A percentile compares a stretch with the other conserved stretches of the same genome.
Evolutionary conservation across 345 rosid genomes (phyloP).

Genomic region (Adansonia digitata): DNA sequence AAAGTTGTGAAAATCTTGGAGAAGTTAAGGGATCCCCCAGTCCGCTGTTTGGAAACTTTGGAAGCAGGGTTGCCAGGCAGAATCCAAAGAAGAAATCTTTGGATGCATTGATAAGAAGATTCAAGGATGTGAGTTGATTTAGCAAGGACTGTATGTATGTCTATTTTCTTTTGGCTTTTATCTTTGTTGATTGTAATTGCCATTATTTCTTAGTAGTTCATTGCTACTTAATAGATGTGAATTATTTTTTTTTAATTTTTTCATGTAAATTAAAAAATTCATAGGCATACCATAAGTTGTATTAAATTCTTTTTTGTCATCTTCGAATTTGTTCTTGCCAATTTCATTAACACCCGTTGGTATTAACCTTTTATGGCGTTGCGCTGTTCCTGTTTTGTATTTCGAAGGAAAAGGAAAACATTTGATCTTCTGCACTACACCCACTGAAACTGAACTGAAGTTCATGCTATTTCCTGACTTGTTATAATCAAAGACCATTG

Average conservation of each 20-base stretch:
- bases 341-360: neutral
- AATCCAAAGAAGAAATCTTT: slow-evolving; percentile 93
- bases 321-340: slow-evolving; percentile 7
- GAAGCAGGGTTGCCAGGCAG: slow-evolving; percentile 76
- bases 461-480: too few relatives aligned
- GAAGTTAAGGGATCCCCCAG: slow-evolving; percentile 89
- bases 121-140: slow-evolving; percentile 74
- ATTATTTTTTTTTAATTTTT: too few relatives aligned
- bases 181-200: slow-evolving; percentile 30
- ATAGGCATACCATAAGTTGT: slow-evolving; percentile 16
- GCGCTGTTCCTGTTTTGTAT: neutral
- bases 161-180: slow-evolving; percentile 16
- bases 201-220: slow-evolving; percentile 27
- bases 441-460: too few relatives aligned
- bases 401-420: neutral
- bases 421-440: neutral
- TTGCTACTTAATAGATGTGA: slow-evolving; percentile 9
- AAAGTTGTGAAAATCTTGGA: slow-evolving; percentile 75
- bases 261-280: slow-evolving; percentile 7
- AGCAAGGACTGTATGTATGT: slow-evolving; percentile 21
- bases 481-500: too few relatives aligned
- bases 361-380: neutral
- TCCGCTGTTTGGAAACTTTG: slow-evolving; percentile 88
- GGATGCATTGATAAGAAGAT: slow-evolving; percentile 78
- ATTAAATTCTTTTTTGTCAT: slow-evolving; percentile 18